Evolutionary conservation across 1,284 basidiomycete species (phyloP), one percentile per base, ranked within the genome.

Genomic region (Malassezia yamatoensis): DNA sequence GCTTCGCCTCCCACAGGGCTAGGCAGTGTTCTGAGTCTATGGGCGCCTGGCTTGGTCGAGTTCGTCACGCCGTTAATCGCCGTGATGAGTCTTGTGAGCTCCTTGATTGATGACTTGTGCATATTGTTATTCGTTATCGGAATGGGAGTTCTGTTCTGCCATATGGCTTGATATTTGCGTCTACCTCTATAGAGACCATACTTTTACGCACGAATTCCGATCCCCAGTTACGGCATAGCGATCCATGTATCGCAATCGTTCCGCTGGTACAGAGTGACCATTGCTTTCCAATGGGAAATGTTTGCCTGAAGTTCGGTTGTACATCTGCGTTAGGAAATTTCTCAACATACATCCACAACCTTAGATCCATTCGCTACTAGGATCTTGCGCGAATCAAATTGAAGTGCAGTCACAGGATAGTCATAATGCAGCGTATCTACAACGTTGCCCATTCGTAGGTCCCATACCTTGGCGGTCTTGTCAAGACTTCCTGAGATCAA

Each of bases 311-410:
- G 90, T 96, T 34, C 93, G 85, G 77, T 98, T 99, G 78, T 90
- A 98, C 41, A 93, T 82, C 88, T 91, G 66, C 47, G 41, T 47
- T 9, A 49, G 12, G 16, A 15, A 33, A 6, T 15, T 4, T 16
- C 9, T n/a, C 16, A 33, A 58, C 39, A 50, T 54, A 90, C 89
- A 81, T 91, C 90, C 64, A 91, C 79, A 6, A 86, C 88, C 66
- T 91, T 93, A 77, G 96, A 90, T 15, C 91, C 90, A 16, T 86
- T 83, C n/a, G 90, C 90, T 7, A 90, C 85, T 40, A 96, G 81
- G 46, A 98, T 85, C 78, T 96, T 96, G 49, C 94, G 81, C 39
- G 84, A 86, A 76, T 99, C 77, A 73, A 98, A 99, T 75, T 98
- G 94, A 41, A 99, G 78, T 18, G 83, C 83, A 1, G 90, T 94